Evolutionary conservation across 805 yeast species (phyloP).

Genomic region (Ogataea chonburiensis): DNA sequence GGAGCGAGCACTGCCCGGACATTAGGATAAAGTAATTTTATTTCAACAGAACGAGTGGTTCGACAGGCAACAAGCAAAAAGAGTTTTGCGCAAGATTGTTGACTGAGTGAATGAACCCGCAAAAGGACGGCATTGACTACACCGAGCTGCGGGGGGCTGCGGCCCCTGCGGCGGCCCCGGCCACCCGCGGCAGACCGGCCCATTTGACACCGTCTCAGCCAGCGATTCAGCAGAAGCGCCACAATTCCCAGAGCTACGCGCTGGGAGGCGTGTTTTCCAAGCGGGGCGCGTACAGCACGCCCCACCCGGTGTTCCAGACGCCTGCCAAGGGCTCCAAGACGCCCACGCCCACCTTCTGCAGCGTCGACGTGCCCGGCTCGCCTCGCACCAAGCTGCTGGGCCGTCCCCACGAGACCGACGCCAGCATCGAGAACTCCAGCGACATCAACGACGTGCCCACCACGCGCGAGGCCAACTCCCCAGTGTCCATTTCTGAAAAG

Average conservation of each 20-base stretch:
- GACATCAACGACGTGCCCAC: constrained; percentile 25
- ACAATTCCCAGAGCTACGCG: constrained; percentile 30
- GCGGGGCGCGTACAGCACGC: constrained; percentile 21
- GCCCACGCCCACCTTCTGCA: constrained; percentile 24
- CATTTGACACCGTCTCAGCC: constrained; percentile 20
- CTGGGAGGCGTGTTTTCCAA: constrained; percentile 23
- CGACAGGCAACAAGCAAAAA: too few species aligned
- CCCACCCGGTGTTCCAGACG: constrained; percentile 2
- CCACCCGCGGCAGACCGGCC: constrained; percentile 17
- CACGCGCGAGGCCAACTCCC: constrained; percentile 23
- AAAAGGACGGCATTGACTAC: constrained; percentile 5
- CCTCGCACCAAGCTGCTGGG: constrained; percentile 23
- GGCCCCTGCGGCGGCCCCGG: constrained; percentile 3
- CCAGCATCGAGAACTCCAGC: constrained; percentile 26
- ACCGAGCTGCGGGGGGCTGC: constrained; percentile 4
- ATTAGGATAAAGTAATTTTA: constrained; percentile 2
- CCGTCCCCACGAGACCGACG: constrained; percentile 25
- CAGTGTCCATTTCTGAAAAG: constrained; percentile 25
- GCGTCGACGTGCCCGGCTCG: constrained; percentile 27
- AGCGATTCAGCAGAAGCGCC: constrained; percentile 32
- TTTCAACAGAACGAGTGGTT: constrained; percentile 10
- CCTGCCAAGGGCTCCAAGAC: constrained; percentile 17
- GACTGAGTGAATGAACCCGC: constrained; percentile 5
- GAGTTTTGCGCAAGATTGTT: neutral
- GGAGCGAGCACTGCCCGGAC: constrained; percentile 7